Evolutionary conservation across 495 filamentous ascomycete species (phyloP), one percentile per base, ranked within the genome.

Genomic region (Lophiostoma macrostomum): DNA sequence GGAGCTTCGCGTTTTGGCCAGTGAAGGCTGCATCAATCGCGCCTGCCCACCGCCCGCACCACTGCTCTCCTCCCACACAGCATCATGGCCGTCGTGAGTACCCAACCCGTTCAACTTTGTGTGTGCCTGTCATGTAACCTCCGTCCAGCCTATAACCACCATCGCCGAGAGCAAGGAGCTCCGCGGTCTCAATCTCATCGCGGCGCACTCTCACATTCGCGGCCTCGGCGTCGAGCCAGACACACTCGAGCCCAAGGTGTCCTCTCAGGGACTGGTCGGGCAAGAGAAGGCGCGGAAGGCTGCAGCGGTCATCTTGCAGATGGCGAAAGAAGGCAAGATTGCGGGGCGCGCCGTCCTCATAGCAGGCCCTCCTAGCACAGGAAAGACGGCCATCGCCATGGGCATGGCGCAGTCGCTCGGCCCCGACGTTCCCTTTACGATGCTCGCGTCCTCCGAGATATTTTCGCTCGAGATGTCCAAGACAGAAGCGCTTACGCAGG

Each of bases 401-500:
- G 93, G 90, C 31, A 96, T 99, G 91, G 86, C 91, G 16, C 93
- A 97, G 63, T 91, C 90, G 13, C 79, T 99, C 27, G 93, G 93
- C 24, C 66, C 87, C 1, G 93, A 99, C 70, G 89, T 95, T 4
- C 93, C 93, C 20, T 99, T 99, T 70, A 96, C 91, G 10, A 91
- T 91, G 73, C 83, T 96, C 31, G 88, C 94, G 38, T 86, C 89
- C 0, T 95, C 90, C 36, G 93, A 99, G 69, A 96, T 97, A 49
- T 99, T 95, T 76, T 96, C 90, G 3, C 79, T 96, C 61, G 94
- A 97, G 67, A 97, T 99, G 90, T 94, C 88, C 47, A 99, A 97
- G 74, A 97, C 93, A 7, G 93, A 99, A 70, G 91, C 94, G 24
- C 80, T 99, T 34, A 95, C 90, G 34, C 94, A 99, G 67, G 94